Evolutionary conservation across 1,139 yeast species (phyloP).

Genomic region (Suhomyces atakaporum): DNA sequence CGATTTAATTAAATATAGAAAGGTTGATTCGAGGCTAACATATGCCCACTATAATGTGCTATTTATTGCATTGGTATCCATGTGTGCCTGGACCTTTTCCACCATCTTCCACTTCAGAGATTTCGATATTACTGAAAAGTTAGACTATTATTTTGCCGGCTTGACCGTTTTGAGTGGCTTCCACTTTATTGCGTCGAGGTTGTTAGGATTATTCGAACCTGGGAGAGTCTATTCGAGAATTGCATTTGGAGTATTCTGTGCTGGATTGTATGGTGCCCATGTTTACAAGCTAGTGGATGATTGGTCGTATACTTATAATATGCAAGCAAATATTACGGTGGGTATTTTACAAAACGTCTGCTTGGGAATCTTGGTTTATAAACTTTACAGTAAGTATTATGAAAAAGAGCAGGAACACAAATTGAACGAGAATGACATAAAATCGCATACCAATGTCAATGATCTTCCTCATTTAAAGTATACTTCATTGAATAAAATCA

Average conservation of each 20-base stretch:
- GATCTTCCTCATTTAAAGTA: constrained; percentile 30
- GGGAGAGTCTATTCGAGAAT: constrained; percentile 27
- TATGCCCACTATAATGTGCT: constrained; percentile 37
- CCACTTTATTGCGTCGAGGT: constrained; percentile 63
- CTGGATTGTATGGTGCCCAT: constrained; percentile 59
- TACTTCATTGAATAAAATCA: constrained; percentile 22
- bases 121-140: constrained; percentile 70
- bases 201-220: constrained; percentile 54
- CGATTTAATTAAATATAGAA: constrained; percentile 14
- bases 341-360: constrained; percentile 74
- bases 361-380: constrained; percentile 34
- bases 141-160: constrained; percentile 94
- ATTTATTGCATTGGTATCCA: constrained; percentile 57
- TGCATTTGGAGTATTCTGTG: constrained; percentile 44
- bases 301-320: constrained; percentile 93
- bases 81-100: constrained; percentile 87
- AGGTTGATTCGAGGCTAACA: constrained; percentile 13
- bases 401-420: constrained; percentile 20
- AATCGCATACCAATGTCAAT: constrained; percentile 3
- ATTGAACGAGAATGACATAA: constrained; percentile 8
- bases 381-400: constrained; percentile 37
- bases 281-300: constrained; percentile 64
- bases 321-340: constrained; percentile 81
- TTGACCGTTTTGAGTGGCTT: constrained; percentile 80
- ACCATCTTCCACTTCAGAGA: constrained; percentile 89